Conservation (phyloP, 306 rosid genomes). For the Prunus persica region Prunus_persica_NCBIv2 NC_034010.1:17688501-17689000, state of each 20-base stretch:
- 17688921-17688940: background rate
- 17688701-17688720: constrained; percentile 51
- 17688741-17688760: constrained; percentile 48
- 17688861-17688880: background rate
- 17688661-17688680: constrained; percentile 9
- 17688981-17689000: constrained; percentile 86
- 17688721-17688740: constrained; percentile 50
- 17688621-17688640: background rate
- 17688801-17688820: constrained; percentile 48
- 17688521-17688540: constrained; percentile 57
- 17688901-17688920: background rate
- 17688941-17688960: constrained; percentile 53
- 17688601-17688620: background rate
- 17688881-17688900: background rate
- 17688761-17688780: constrained; percentile 57
- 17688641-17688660: constrained; percentile 11
- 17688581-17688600: background rate
- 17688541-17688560: constrained; percentile 49
- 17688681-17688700: constrained; percentile 13
- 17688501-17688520: constrained; percentile 39
- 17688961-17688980: constrained; percentile 56
- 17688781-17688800: constrained; percentile 72
- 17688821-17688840: constrained; percentile 39
- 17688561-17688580: constrained; percentile 41
- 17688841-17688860: constrained; percentile 58